These are phyloP conservation scores for Zygotorulaspora chibaensis DNA, from an alignment of 805 yeast genomes.

Conservation along the genomic window DNA sequence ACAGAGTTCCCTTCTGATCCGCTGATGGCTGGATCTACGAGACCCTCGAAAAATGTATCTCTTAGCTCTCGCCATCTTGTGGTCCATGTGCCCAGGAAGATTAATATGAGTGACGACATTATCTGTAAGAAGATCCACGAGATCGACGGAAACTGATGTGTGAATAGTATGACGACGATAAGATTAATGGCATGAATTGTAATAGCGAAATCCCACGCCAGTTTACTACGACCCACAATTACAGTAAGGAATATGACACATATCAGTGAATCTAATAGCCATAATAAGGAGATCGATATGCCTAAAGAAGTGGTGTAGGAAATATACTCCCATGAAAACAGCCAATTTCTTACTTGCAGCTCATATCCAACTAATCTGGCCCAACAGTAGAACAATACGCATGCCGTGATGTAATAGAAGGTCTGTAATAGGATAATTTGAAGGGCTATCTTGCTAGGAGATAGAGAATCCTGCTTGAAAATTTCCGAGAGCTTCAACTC, in stretches of 20 bases:
- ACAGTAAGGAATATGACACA: slow-evolving; percentile 81
- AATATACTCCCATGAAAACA: slow-evolving; percentile 76
- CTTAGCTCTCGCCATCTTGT: slow-evolving; percentile 89
- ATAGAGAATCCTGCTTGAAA: slow-evolving; percentile 41
- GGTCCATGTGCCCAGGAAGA: slow-evolving; percentile 81
- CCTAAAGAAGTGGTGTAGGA: slow-evolving; percentile 78
- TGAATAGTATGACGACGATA: slow-evolving; percentile 59
- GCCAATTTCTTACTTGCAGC: slow-evolving; percentile 56
- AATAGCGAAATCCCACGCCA: slow-evolving; percentile 96
- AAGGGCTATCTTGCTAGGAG: slow-evolving; percentile 55
- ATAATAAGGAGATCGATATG: slow-evolving; percentile 61
- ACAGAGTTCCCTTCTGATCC: background rate
- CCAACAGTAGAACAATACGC: slow-evolving; percentile 57
- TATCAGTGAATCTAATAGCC: slow-evolving; percentile 80
- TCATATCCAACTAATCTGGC: slow-evolving; percentile 68
- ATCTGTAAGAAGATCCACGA: slow-evolving; percentile 85
- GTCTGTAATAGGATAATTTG: slow-evolving; percentile 78
- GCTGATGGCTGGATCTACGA: slow-evolving; percentile 51
- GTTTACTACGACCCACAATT: slow-evolving; percentile 85
- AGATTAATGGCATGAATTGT: slow-evolving; percentile 83
- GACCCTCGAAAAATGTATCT: slow-evolving; percentile 83
- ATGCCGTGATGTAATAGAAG: slow-evolving; percentile 73
- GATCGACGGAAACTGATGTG: slow-evolving; percentile 65
- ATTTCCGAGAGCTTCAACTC: slow-evolving; percentile 30
- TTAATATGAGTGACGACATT: slow-evolving; percentile 61